Conservation (phyloP, 805 yeast genomes). For the Clavispora asparagi region DNA sequence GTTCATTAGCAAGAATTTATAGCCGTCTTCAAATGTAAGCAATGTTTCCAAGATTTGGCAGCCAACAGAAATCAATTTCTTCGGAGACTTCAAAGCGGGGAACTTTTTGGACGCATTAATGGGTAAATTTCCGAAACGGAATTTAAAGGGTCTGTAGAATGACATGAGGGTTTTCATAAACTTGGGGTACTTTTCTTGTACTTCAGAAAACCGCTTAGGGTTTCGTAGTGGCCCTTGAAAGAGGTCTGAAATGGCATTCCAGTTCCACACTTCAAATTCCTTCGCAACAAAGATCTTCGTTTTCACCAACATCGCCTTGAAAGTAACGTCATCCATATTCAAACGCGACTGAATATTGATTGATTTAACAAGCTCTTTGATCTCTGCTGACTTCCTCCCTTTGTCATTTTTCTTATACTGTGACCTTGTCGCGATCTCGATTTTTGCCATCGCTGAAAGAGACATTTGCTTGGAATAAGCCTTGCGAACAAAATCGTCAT, state of each 20-base stretch:
- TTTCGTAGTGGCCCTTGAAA: conserved; percentile 78
- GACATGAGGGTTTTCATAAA: conserved; percentile 80
- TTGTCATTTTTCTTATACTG: conserved; percentile 1
- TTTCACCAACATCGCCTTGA: conserved; percentile 59
- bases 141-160: conserved; percentile 88
- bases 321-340: conserved; percentile 54
- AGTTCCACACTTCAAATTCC: conserved; percentile 80
- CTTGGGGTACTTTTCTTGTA: conserved; percentile 67
- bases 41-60: conserved; percentile 67
- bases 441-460: conserved; percentile 8
- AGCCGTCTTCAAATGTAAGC: conserved; percentile 60
- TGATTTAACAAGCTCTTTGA: conserved; percentile 18
- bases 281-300: conserved; percentile 75
- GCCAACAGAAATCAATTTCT: conserved; percentile 65
- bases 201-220: conserved; percentile 70
- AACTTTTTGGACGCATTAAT: conserved; percentile 4
- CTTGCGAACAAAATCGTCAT: conserved; percentile 12
- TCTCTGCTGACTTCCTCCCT: conserved; percentile 3
- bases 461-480: conserved; percentile 7
- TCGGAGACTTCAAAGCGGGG: conserved; percentile 38
- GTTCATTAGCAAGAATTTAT: conserved; percentile 58
- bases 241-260: conserved; percentile 68
- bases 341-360: conserved; percentile 19
- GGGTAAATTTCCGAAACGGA: conserved; percentile 50
- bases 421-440: conserved; percentile 10